Evolutionary conservation across 306 rosid species (phyloP).

Genomic region (Lathyrus tuberosus): DNA sequence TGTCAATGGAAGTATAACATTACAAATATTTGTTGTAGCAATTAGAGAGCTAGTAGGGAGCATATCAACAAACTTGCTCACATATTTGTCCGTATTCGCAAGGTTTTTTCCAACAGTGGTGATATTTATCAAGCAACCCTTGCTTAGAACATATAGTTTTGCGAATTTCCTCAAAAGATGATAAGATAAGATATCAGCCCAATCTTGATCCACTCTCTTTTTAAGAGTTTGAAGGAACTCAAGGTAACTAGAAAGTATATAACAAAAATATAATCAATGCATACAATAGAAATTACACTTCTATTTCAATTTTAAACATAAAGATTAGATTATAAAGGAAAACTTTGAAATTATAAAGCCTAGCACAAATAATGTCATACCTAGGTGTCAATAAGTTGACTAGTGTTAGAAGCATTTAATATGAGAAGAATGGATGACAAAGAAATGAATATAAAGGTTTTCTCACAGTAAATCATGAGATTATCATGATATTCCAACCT

Average conservation of each 20-base stretch:
- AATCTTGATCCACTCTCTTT: slow-evolving; percentile 86
- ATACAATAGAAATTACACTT: slow-evolving; percentile 27
- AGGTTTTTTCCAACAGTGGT: slow-evolving; percentile 80
- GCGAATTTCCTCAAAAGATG: slow-evolving; percentile 97
- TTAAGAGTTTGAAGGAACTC: slow-evolving; percentile 83
- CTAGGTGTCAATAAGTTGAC: slow-evolving; percentile 1
- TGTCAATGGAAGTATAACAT: slow-evolving; percentile 59
- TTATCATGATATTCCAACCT: slow-evolving; percentile 61
- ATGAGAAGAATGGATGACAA: slow-evolving; percentile 25
- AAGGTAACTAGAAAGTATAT: slow-evolving; percentile 65
- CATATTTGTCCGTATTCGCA: slow-evolving; percentile 51
- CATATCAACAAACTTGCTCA: slow-evolving; percentile 73
- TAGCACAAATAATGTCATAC: slow-evolving; percentile 14
- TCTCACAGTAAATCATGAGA: slow-evolving; percentile 27
- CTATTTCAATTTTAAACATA: slow-evolving; percentile 9
- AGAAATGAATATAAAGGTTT: slow-evolving; percentile 15
- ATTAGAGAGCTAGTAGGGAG: slow-evolving; percentile 68
- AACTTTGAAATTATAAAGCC: slow-evolving; percentile 24
- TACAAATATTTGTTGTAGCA: slow-evolving; percentile 53
- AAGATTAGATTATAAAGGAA: slow-evolving; percentile 21
- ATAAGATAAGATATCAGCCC: slow-evolving; percentile 77
- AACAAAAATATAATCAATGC: slow-evolving; percentile 31
- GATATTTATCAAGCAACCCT: slow-evolving; percentile 77
- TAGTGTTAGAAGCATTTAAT: slow-evolving; percentile 27
- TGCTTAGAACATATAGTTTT: slow-evolving; percentile 69